Evolutionary conservation across 2,329 filamentous ascomycete species (phyloP).

Genomic region (Penicillium polonicum): DNA sequence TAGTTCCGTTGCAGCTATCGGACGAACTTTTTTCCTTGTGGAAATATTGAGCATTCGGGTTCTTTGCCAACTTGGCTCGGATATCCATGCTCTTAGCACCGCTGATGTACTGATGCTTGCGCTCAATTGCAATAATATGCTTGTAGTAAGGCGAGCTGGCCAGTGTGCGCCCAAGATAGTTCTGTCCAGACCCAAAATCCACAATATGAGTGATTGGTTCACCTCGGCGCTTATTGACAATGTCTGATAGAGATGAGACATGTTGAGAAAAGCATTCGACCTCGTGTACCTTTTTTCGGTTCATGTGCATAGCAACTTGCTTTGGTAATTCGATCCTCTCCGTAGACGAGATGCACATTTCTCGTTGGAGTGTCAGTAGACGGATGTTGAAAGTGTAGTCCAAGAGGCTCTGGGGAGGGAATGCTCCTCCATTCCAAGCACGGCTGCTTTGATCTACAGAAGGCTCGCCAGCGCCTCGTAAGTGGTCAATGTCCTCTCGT

Average conservation of each 20-base stretch:
- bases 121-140: conserved; percentile 87
- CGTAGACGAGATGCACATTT: conserved; percentile 23
- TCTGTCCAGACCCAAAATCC: conserved; percentile 95
- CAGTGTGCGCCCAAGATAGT: conserved; percentile 86
- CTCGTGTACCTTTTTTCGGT: conserved; percentile 94
- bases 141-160: conserved; percentile 82
- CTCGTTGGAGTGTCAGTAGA: conserved; percentile 63
- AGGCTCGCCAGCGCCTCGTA: conserved; percentile 25
- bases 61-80: conserved; percentile 70
- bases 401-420: conserved; percentile 59
- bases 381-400: conserved; percentile 72
- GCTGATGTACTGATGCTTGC: conserved; percentile 78
- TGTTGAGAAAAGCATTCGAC: conserved; percentile 85
- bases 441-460: conserved; percentile 12
- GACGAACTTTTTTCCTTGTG: conserved; percentile 70
- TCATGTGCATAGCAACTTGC: conserved; percentile 87
- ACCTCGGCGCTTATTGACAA: conserved; percentile 51
- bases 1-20: conserved; percentile 16
- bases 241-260: conserved; percentile 64
- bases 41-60: conserved; percentile 69
- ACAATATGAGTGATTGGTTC: conserved; percentile 75
- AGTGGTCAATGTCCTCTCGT: conserved; percentile 65
- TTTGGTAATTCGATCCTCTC: conserved; percentile 57
- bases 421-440: conserved; percentile 46
- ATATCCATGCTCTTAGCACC: conserved; percentile 83